Base-by-base conservation (phyloP, 495 filamentous ascomycete genomes). In the Lichina pygmaea region DNA sequence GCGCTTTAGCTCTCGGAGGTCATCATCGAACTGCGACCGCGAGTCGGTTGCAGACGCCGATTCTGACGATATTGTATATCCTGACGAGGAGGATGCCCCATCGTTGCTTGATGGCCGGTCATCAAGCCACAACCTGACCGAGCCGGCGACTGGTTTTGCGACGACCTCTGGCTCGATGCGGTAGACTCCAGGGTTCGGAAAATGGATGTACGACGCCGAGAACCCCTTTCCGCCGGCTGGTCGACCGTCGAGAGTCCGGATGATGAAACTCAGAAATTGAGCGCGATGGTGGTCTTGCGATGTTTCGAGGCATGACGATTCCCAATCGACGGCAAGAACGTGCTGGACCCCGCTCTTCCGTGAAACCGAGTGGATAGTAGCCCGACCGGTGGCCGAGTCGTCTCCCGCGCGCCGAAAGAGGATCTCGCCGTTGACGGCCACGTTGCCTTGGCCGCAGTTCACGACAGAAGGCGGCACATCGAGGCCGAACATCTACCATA, bases 1-100 rank as follows among this genome's bases (percentile, higher is more conserved):
- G 1, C 44, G 34, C 34, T 46, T 47, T 6, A 63, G 50, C 30
- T 58, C 50, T 33, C 53, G 53, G 36, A 61, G 46, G 17, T 62
- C 52, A 2, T 51, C 48, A 33, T 50, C 49, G 13, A 58, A 36
- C 13, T 39, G 46, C 12, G 42, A 11, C 33, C 15, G 24, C 33
- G 33, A 38, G 4, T 24, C 24, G 24, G 24, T 4, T 24, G 24
- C 24, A 24, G 24, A 24, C 24, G 4, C 2, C 24, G 24, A 24
- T 24, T 24, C 24, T 24, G 24, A 24, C 24, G 4, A 24, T 24
- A 4, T 4, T 24, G 24, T 24, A 24, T 24, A 34, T 16, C 15
- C 33, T 3, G 17, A 49, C 12, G 30, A 43, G 8, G 24, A 16
- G 31, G 40, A 39, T 40, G 44, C 34, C 36, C 32, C n/a, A n/a